These are phyloP conservation scores for Sordariomycetes sp. DNA, from an alignment of 2,329 filamentous ascomycete species.

Conservation along the genomic window DNA sequence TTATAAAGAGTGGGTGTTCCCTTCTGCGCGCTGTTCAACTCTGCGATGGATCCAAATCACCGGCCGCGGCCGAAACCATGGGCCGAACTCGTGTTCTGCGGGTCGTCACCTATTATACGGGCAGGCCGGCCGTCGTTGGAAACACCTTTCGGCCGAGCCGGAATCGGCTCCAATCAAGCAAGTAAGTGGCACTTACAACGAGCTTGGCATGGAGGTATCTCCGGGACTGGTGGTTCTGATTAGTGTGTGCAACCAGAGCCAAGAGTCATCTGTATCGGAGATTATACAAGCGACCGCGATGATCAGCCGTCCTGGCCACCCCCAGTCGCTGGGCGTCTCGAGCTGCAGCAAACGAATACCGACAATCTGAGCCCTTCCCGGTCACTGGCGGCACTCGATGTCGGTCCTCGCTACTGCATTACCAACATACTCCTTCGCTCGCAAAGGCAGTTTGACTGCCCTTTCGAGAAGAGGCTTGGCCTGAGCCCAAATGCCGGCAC, in stretches of 20 bases:
- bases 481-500: too few relatives aligned
- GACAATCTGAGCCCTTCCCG: too few relatives aligned
- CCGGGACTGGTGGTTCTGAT: neutral
- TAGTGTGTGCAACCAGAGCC: neutral
- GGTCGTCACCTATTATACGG: neutral
- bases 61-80: neutral
- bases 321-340: too few relatives aligned
- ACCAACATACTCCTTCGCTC: too few relatives aligned
- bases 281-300: too few relatives aligned
- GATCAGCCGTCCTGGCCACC: too few relatives aligned
- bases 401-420: too few relatives aligned
- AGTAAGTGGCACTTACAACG: neutral
- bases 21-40: neutral
- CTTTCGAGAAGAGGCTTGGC: too few relatives aligned
- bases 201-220: neutral
- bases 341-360: too few relatives aligned
- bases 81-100: too few relatives aligned
- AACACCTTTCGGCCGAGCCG: neutral
- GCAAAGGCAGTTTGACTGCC: too few relatives aligned
- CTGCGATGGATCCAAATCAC: neutral
- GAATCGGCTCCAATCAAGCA: neutral
- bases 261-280: neutral
- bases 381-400: too few relatives aligned
- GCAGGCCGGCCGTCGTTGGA: neutral
- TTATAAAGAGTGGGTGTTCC: neutral